Base-by-base conservation (phyloP, 2,329 filamentous ascomycete species). In the Rhytidhysteron rufulum region DNA sequence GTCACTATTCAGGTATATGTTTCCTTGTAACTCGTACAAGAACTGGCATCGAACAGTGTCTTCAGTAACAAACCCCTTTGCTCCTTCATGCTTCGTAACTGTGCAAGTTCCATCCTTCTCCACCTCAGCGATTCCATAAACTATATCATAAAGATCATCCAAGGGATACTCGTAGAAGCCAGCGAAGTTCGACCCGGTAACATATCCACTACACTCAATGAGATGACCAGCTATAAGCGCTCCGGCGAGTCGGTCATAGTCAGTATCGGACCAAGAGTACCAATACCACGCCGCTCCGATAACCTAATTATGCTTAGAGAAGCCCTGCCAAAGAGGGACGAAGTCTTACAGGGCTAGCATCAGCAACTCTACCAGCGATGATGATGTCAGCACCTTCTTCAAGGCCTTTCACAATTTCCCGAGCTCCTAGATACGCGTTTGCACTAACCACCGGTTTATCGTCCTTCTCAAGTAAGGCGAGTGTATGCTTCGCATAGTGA, bases 1-100 rank as follows among this genome's bases (percentile, higher is more conserved):
- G 45, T 80, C 77, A 0, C 70, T 73, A 58, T 79, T 79, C 64
- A 70, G 76, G 53, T 80, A 80, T 65, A 69, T 72, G 1, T 72
- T 72, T n/a, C 51, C 51, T 32, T 57, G 54, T 5, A 57, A 54
- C 42, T 56, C 51, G 31, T 68, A 79, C 2, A 79, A 49, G 3
- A 78, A 59, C 44, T 79, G 76, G 3, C 69, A 72, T 0, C 69
- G 69, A 40, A 74, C 72, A 1, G 75, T 79, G 39, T 77, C 70
- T 6, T 72, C 67, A 1, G 64, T 63, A 5, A 68, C 60, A 35
- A 56, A 55, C 25, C 67, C 67, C 20, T 54, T 60, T 41, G 50
- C 62, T 25, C 46, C 55, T 37, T 48, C 47, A 21, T 62, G 61
- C 45, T 66, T 66, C 6, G 59, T 60, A 39, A 66, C 58, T 19